These are phyloP conservation scores for Zygotorulaspora danielsina DNA, from an alignment of 805 yeast species.

Conservation along the genomic window DNA sequence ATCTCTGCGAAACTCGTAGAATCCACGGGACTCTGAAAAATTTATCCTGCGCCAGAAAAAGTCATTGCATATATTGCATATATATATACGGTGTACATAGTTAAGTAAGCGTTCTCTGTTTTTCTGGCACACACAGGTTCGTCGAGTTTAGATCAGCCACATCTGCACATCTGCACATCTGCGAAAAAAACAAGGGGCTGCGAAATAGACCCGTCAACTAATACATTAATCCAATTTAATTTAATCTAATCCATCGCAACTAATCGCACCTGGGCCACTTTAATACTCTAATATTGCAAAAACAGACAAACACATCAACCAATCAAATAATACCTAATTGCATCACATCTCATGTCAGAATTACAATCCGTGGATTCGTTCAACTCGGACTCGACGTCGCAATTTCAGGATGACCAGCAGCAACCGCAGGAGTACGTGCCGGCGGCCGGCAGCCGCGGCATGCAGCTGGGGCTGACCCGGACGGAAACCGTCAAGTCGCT, in stretches of 20 bases:
- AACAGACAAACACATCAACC: neutral
- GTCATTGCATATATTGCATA: neutral
- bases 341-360: constrained; percentile 10
- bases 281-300: neutral
- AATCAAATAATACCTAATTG: neutral
- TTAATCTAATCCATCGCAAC: neutral
- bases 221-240: neutral
- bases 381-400: constrained; percentile 16
- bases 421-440: constrained; percentile 30
- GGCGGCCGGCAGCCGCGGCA: constrained; percentile 2
- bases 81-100: no score
- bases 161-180: neutral
- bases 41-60: neutral
- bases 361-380: constrained; percentile 22
- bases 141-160: no score
- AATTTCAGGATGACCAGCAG: constrained; percentile 17
- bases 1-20: neutral
- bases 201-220: neutral
- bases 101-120: no score
- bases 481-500: constrained; percentile 76
- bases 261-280: neutral
- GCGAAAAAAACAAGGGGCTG: neutral
- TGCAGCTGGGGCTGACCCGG: constrained; percentile 39
- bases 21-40: neutral
- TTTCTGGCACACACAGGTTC: no score